These are phyloP conservation scores for Ambrosia artemisiifolia DNA, from an alignment of 129 eudicot genomes.

Conservation along the genomic window DNA sequence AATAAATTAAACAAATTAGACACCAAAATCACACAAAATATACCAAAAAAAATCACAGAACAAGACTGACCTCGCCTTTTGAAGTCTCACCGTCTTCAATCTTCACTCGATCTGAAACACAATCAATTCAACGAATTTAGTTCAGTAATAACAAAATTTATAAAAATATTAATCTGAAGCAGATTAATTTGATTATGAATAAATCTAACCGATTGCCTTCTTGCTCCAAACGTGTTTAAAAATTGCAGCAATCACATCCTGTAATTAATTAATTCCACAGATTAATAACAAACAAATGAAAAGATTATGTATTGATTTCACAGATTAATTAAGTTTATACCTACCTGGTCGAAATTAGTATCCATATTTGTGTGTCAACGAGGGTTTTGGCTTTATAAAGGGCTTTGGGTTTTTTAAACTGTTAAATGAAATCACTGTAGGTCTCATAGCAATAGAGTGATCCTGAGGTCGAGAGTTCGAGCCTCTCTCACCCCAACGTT, in stretches of 20 bases:
- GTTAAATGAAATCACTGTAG: not conserved
- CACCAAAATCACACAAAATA: no score
- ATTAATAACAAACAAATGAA: not conserved
- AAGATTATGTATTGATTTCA: not conserved
- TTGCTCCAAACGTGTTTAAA: conserved; percentile 69
- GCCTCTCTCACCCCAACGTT: conserved; percentile 41
- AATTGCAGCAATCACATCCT: conserved; percentile 68
- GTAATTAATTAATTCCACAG: conserved; percentile 14
- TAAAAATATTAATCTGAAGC: not conserved
- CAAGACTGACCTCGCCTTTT: conserved; percentile 52
- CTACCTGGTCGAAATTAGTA: conserved; percentile 54
- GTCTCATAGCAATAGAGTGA: conserved; percentile 33
- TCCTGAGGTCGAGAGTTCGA: conserved; percentile 61
- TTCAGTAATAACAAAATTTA: no score
- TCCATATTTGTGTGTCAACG: conserved; percentile 35
- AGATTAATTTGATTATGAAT: not conserved
- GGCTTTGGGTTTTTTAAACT: not conserved
- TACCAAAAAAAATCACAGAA: not conserved
- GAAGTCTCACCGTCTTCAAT: conserved; percentile 38
- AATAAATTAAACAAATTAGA: no score
- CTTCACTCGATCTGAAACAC: conserved; percentile 51
- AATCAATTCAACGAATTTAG: conserved; percentile 3
- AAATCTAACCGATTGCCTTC: conserved; percentile 50
- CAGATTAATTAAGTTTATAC: not conserved
- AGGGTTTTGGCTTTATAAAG: not conserved